Evolutionary conservation across 495 filamentous ascomycete genomes (phyloP).

Genomic region (Neurospora hispaniola): DNA sequence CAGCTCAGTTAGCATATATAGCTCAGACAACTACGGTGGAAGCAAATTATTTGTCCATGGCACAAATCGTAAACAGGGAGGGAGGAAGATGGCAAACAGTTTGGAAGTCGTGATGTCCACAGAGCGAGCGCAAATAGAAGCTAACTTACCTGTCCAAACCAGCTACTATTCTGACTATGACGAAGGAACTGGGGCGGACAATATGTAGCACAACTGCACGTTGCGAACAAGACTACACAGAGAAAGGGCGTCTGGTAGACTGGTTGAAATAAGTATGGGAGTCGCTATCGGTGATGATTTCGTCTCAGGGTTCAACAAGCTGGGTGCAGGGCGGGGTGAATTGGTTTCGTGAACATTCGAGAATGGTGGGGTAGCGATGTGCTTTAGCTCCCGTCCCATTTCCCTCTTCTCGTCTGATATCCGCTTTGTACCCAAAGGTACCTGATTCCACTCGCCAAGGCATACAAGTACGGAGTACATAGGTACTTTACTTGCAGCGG

Average conservation of each 20-base stretch:
- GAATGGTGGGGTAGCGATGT: constrained; percentile 16
- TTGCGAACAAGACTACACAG: not conserved
- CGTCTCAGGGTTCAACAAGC: not conserved
- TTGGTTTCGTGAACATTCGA: constrained; percentile 24
- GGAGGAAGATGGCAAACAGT: not conserved
- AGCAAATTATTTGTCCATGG: not conserved
- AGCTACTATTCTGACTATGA: not conserved
- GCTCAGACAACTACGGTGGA: not conserved
- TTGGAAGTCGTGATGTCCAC: not conserved
- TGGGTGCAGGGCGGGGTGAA: constrained; percentile 6
- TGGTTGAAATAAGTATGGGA: not conserved
- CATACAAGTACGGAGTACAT: not conserved
- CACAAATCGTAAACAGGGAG: not conserved
- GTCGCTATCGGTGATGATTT: not conserved
- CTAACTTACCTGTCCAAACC: not conserved
- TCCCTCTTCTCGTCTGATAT: not conserved
- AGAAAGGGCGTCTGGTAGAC: not conserved
- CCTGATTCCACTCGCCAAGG: not conserved
- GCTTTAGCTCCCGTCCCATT: not conserved
- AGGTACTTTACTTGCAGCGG: not conserved
- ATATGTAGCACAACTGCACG: not conserved
- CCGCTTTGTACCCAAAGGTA: not conserved
- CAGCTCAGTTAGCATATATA: not conserved
- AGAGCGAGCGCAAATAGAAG: not conserved
- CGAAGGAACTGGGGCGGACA: not conserved